phyloP scores from a whole-genome alignment of 176 grass and related monocot species.

The Cenchrus fungigraminus region DNA sequence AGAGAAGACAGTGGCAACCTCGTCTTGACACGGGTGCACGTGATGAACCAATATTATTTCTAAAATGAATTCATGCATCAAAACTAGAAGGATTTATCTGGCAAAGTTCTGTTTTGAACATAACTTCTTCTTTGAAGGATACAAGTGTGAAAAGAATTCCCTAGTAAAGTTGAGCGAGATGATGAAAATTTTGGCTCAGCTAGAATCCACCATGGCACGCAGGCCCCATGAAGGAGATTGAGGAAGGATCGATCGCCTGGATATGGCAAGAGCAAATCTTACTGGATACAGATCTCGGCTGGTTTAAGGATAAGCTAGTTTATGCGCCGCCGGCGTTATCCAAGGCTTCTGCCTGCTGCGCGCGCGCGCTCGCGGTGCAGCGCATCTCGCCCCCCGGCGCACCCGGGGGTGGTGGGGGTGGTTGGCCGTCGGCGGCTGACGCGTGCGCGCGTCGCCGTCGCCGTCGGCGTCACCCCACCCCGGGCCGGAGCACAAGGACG shows the following conservation, averaged over 20 bases:
- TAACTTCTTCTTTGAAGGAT: no score
- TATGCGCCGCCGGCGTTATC: not conserved
- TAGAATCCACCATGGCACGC: not conserved
- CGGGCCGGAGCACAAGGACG: not conserved
- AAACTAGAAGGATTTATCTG: no score
- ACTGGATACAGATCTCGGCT: not conserved
- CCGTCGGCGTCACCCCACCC: not conserved
- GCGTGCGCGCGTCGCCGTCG: not conserved
- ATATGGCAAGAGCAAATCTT: not conserved
- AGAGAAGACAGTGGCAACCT: no score
- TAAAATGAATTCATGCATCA: no score
- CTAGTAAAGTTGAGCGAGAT: not conserved
- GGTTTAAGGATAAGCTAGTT: conserved; percentile 47
- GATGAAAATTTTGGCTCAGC: not conserved
- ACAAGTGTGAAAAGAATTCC: no score
- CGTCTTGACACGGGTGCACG: no score
- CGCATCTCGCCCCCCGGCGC: not conserved
- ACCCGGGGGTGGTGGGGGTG: not conserved
- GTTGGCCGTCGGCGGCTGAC: not conserved
- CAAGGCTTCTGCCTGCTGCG: no score
- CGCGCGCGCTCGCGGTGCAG: not conserved
- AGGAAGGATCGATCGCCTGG: not conserved
- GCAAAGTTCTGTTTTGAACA: no score
- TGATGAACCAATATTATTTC: no score
- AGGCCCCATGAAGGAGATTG: not conserved